Conservation (phyloP, 768 basidiomycete genomes). For the Roridomyces roridus region DNA sequence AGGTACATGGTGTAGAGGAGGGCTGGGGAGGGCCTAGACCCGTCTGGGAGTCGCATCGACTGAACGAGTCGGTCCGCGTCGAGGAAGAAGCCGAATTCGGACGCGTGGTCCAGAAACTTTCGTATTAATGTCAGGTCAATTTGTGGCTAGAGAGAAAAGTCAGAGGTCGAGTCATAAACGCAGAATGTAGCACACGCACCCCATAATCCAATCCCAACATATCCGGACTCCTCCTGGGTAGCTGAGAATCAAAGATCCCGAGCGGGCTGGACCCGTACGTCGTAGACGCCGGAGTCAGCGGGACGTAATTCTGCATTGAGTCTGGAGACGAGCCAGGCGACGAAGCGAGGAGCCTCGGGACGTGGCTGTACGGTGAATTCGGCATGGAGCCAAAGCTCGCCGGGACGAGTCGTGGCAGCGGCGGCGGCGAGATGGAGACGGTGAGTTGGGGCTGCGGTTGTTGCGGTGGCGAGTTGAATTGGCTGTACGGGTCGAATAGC, state of each 20-base stretch:
- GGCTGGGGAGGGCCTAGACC: conserved; percentile 27
- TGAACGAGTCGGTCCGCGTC: conserved; percentile 44
- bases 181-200: neutral
- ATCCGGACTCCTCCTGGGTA: neutral
- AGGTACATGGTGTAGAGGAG: conserved; percentile 36
- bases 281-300: conserved; percentile 46
- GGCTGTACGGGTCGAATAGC: conserved; percentile 25
- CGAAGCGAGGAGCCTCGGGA: neutral
- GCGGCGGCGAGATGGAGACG: no score
- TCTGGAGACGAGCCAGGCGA: conserved; percentile 22
- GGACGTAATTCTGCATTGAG: neutral
- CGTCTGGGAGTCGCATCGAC: neutral
- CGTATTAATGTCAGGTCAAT: conserved; percentile 49
- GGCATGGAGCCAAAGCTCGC: neutral
- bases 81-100: conserved; percentile 74
- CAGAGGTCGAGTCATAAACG: neutral
- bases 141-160: neutral
- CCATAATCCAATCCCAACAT: conserved; percentile 10
- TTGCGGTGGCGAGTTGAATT: conserved; percentile 2
- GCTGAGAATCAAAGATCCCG: conserved; percentile 15
- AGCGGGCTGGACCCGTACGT: conserved; percentile 11
- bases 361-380: conserved; percentile 1
- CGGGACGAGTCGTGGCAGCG: neutral
- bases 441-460: no score
- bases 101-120: conserved; percentile 61